Evolutionary conservation across 805 yeast species (phyloP).

Genomic region (Saccharomycopsis sp.): DNA sequence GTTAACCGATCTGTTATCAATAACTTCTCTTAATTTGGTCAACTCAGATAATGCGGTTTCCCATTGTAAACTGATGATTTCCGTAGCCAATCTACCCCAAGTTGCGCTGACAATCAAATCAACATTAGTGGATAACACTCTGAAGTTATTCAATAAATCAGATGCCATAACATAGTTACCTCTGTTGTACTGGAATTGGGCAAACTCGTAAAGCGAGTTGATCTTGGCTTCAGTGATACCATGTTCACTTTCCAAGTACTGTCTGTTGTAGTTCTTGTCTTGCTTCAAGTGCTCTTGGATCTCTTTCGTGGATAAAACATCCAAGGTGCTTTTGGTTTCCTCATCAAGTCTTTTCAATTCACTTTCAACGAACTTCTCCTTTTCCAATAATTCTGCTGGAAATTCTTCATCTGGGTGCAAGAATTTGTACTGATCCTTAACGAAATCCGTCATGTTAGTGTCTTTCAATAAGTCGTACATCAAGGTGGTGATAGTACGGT

Average conservation of each 20-base stretch:
- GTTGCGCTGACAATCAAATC: conserved; percentile 49
- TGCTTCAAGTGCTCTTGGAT: conserved; percentile 47
- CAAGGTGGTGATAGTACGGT: conserved; percentile 38
- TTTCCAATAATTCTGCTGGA: conserved; percentile 37
- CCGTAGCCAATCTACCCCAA: conserved; percentile 65
- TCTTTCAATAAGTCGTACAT: conserved; percentile 50
- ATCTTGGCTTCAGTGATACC: conserved; percentile 44
- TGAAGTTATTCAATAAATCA: conserved; percentile 50
- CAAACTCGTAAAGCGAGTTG: conserved; percentile 48
- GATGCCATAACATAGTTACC: conserved; percentile 57
- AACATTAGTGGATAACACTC: conserved; percentile 46
- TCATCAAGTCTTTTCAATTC: conserved; percentile 34
- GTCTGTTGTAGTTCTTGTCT: conserved; percentile 49
- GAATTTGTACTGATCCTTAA: conserved; percentile 38
- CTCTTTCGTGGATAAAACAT: conserved; percentile 41
- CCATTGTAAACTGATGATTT: conserved; percentile 48
- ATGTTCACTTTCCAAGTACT: conserved; percentile 38
- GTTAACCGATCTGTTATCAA: conserved; percentile 48
- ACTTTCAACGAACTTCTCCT: conserved; percentile 35
- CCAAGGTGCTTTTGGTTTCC: conserved; percentile 40
- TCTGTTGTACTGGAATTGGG: conserved; percentile 55
- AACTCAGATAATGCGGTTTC: conserved; percentile 48
- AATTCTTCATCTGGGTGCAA: conserved; percentile 35
- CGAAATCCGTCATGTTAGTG: conserved; percentile 48
- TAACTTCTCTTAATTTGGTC: conserved; percentile 46